A percentile compares a stretch with the other conserved stretches of the same genome.
phyloP scores from a whole-genome alignment of 208 protist species.

The Trypanosoma congolense region DNA sequence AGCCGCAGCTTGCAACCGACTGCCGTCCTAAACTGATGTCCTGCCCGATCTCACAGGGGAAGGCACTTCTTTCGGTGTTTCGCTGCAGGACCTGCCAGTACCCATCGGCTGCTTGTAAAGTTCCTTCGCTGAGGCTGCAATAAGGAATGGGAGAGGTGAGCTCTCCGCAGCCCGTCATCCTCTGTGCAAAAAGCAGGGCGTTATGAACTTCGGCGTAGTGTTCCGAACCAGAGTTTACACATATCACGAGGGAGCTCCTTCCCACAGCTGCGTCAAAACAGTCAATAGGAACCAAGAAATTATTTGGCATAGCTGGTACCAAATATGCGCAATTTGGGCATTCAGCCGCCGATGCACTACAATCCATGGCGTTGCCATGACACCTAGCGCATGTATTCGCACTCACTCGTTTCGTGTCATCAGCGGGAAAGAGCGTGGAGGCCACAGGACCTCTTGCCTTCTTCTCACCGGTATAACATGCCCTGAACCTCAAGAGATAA shows the following conservation, averaged over 20 bases:
- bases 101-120: neutral
- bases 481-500: too few relatives aligned
- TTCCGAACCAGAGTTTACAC: slow-evolving; percentile 29
- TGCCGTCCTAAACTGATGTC: too few relatives aligned
- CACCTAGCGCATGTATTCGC: neutral
- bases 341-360: neutral
- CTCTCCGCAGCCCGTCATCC: slow-evolving; percentile 9
- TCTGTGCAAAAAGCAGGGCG: slow-evolving; percentile 26
- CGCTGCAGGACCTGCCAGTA: too few relatives aligned
- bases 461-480: too few relatives aligned
- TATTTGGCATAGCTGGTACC: neutral
- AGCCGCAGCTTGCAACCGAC: too few relatives aligned
- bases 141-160: neutral
- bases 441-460: too few relatives aligned
- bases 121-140: neutral
- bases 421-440: too few relatives aligned
- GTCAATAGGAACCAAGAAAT: slow-evolving; percentile 4
- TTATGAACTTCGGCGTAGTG: slow-evolving; percentile 23
- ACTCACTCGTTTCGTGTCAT: neutral
- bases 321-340: neutral
- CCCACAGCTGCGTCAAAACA: slow-evolving; percentile 18
- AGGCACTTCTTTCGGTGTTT: too few relatives aligned
- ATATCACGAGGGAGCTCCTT: slow-evolving; percentile 19
- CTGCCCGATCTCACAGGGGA: too few relatives aligned
- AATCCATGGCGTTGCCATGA: too few relatives aligned